These are phyloP conservation scores for Prunus davidiana DNA, from an alignment of 306 rosid genomes.

Conservation along the genomic window DNA sequence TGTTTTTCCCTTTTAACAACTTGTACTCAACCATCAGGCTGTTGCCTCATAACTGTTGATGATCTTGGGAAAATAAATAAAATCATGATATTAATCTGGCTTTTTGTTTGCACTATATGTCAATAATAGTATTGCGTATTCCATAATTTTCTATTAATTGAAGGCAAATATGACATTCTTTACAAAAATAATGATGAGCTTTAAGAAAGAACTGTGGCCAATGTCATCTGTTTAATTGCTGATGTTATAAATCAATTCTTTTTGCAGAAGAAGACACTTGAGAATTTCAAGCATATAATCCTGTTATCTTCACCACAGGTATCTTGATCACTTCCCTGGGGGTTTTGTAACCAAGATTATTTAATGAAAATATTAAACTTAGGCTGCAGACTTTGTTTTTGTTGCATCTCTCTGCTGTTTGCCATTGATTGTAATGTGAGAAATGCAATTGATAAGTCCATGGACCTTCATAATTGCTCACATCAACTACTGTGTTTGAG, in stretches of 20 bases:
- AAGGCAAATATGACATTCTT: background rate
- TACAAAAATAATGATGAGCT: background rate
- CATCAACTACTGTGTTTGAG: background rate
- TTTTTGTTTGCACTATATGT: background rate
- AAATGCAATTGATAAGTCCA: background rate
- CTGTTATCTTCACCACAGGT: constrained; percentile 96
- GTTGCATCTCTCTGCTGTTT: background rate
- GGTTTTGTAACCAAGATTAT: background rate
- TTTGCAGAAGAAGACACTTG: constrained; percentile 79
- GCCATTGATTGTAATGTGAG: background rate
- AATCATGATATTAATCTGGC: constrained; percentile 1
- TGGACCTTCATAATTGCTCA: background rate
- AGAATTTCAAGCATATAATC: constrained; percentile 74
- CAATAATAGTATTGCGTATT: background rate
- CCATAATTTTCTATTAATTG: background rate
- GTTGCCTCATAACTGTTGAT: background rate
- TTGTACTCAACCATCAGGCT: background rate
- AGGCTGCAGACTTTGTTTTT: background rate
- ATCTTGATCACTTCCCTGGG: constrained; percentile 16
- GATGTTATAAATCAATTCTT: constrained; percentile 24
- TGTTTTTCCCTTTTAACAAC: background rate
- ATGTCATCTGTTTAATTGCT: background rate
- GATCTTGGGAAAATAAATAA: background rate
- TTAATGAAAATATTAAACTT: background rate
- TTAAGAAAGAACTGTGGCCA: background rate